These are phyloP conservation scores for Lipomyces yarrowii DNA, from an alignment of 1,139 yeast genomes.

Conservation along the genomic window DNA sequence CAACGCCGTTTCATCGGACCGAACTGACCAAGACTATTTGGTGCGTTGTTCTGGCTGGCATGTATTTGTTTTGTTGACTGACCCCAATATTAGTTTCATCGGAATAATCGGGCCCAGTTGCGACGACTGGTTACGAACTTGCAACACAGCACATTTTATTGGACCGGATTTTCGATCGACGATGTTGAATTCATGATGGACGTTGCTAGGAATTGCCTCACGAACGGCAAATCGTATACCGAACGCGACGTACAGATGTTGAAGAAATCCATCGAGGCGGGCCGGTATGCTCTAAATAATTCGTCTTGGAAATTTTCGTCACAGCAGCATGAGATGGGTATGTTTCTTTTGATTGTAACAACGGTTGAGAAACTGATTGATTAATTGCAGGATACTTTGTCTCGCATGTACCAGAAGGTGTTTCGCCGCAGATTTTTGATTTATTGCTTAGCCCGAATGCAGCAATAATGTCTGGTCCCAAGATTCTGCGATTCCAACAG, in stretches of 20 bases:
- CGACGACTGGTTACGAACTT: slow-evolving; percentile 60
- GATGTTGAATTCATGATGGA: slow-evolving; percentile 46
- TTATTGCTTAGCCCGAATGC: not conserved
- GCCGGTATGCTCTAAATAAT: slow-evolving; percentile 54
- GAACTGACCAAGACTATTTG: slow-evolving; percentile 66
- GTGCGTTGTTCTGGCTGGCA: slow-evolving; percentile 8
- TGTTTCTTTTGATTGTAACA: not conserved
- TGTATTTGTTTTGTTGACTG: not conserved
- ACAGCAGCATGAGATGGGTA: slow-evolving; percentile 65
- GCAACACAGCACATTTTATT: slow-evolving; percentile 68
- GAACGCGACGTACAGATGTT: slow-evolving; percentile 48
- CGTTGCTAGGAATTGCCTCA: slow-evolving; percentile 53
- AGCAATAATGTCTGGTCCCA: slow-evolving; percentile 20
- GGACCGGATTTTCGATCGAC: slow-evolving; percentile 70
- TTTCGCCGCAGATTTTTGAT: slow-evolving; percentile 9
- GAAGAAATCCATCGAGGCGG: slow-evolving; percentile 48
- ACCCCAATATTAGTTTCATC: slow-evolving; percentile 52
- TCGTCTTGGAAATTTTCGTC: slow-evolving; percentile 60
- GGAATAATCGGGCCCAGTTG: slow-evolving; percentile 56
- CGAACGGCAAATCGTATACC: slow-evolving; percentile 41
- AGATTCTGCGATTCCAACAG: slow-evolving; percentile 17
- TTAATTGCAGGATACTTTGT: slow-evolving; percentile 44
- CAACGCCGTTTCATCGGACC: slow-evolving; percentile 72
- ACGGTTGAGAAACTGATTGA: not conserved
- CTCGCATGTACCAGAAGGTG: slow-evolving; percentile 46